A percentile compares a stretch with the other conserved stretches of the same genome.
Conservation (phyloP, 1,284 basidiomycete species). For the Heterobasidion irregulare region DNA sequence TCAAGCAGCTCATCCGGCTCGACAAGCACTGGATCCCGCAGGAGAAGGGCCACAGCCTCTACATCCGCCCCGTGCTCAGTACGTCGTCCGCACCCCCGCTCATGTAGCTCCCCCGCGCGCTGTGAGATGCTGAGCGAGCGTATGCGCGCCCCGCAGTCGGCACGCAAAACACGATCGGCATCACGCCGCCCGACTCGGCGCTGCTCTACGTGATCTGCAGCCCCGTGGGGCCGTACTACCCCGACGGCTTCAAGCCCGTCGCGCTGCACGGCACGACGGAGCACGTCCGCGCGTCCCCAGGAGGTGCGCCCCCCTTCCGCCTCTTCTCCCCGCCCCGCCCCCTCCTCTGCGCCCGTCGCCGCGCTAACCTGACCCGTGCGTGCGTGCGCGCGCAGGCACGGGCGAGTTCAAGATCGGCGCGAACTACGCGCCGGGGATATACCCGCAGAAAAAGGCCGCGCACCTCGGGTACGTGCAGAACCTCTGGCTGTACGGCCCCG, state of each 20-base stretch:
- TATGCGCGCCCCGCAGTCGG: not conserved
- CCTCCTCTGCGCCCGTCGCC: not conserved
- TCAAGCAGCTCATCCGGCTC: conserved; percentile 82
- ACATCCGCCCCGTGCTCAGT: not conserved
- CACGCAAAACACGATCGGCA: conserved; percentile 1
- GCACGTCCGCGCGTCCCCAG: conserved; percentile 84
- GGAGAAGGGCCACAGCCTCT: conserved; percentile 15
- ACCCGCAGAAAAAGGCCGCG: conserved; percentile 84
- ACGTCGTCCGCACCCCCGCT: not conserved
- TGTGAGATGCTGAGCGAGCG: too few species aligned
- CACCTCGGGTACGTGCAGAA: conserved; percentile 88
- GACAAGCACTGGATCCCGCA: conserved; percentile 94
- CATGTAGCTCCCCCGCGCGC: not conserved
- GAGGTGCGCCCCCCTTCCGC: conserved; percentile 37
- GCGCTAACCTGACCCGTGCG: not conserved
- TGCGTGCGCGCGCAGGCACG: conserved; percentile 42
- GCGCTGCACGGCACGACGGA: conserved; percentile 88
- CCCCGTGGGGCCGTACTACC: conserved; percentile 94
- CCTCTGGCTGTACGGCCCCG: conserved; percentile 87
- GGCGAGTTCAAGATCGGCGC: conserved; percentile 89
- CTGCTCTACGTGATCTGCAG: conserved; percentile 92
- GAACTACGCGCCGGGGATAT: conserved; percentile 88
- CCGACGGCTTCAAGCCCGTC: conserved; percentile 56
- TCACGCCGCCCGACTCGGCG: conserved; percentile 42
- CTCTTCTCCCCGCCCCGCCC: not conserved